Evolutionary conservation across 768 basidiomycete species (phyloP).

Genomic region (Phylloporus sp.): DNA sequence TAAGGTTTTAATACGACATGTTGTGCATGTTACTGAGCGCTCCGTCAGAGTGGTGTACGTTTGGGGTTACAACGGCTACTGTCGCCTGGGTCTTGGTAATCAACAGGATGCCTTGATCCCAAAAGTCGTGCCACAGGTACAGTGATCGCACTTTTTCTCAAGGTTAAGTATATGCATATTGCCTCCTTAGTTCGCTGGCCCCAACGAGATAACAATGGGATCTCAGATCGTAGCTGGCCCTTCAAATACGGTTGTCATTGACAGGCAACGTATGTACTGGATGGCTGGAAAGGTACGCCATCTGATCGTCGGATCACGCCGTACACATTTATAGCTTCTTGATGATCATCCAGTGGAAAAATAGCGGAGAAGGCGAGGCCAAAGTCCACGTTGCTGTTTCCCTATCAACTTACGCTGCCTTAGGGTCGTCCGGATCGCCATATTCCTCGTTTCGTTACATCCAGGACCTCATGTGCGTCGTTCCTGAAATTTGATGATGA

Average conservation of each 20-base stretch:
- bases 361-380: slow-evolving; percentile 76
- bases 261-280: slow-evolving; percentile 82
- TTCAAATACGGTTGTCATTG: slow-evolving; percentile 76
- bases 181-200: slow-evolving; percentile 62
- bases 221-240: slow-evolving; percentile 71
- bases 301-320: not conserved
- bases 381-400: not conserved
- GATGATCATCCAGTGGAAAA: slow-evolving; percentile 70
- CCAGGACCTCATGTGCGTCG: slow-evolving; percentile 73
- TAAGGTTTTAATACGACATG: slow-evolving; percentile 26
- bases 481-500: not conserved
- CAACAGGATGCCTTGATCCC: slow-evolving; percentile 80
- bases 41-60: slow-evolving; percentile 62
- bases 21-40: slow-evolving; percentile 7
- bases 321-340: not conserved
- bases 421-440: slow-evolving; percentile 84
- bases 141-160: slow-evolving; percentile 1
- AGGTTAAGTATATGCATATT: not conserved
- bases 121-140: slow-evolving; percentile 75
- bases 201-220: slow-evolving; percentile 59
- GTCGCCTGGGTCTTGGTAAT: slow-evolving; percentile 82
- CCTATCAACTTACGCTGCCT: slow-evolving; percentile 6
- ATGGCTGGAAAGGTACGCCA: slow-evolving; percentile 70
- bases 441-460: slow-evolving; percentile 84
- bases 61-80: slow-evolving; percentile 91